Evolutionary conservation across 2,329 filamentous ascomycete genomes (phyloP), one percentile per base, ranked within the genome.

Genomic region (Hymenoscyphus salicellus): DNA sequence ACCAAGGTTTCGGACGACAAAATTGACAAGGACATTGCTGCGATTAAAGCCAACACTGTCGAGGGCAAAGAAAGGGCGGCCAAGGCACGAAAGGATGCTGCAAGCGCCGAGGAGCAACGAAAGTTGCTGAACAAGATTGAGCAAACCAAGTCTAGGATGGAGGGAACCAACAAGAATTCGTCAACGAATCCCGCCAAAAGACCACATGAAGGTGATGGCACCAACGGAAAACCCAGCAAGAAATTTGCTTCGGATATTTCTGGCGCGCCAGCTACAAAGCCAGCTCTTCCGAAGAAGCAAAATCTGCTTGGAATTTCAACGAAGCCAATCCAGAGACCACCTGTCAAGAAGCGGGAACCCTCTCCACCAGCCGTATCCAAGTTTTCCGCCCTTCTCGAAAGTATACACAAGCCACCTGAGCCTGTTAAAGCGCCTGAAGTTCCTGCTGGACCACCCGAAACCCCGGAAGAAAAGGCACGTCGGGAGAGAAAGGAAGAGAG

Each of bases 401-500:
- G 72, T 55, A 77, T 77, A 43, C 70, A 68, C 7, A 73, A 75
- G 49, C 72, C 73, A 57, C 69, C 72, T 3, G 72, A 74, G 62
- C 68, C 69, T 14, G 71, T 71, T 3, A 76, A 75, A 60, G 71
- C 71, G n/a, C 69, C 71, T 28, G 68, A 69, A 46, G 67, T 69
- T 23, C 71, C 72, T 55, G 55, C 69, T 43, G 65, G 74, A 60
- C 68, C 74, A 1, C 73, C 82, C 0, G 90, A 93, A 75, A 92
- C 88, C 0, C 79, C 86, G 0, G 88, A 91, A 71, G 84, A 92
- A 73, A 87, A 82, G 70, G 79, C 82, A 1, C 89, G 86, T 71
- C 85, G 91, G 11, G 78, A 92, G 4, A 86, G 89, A 41, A 93
- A 92, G 72, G 89, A 93, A 74, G 83, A 86, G 65, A 84, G 90